These are phyloP conservation scores for Penicillium goetzii DNA, from an alignment of 495 filamentous ascomycete species.

Conservation along the genomic window DNA sequence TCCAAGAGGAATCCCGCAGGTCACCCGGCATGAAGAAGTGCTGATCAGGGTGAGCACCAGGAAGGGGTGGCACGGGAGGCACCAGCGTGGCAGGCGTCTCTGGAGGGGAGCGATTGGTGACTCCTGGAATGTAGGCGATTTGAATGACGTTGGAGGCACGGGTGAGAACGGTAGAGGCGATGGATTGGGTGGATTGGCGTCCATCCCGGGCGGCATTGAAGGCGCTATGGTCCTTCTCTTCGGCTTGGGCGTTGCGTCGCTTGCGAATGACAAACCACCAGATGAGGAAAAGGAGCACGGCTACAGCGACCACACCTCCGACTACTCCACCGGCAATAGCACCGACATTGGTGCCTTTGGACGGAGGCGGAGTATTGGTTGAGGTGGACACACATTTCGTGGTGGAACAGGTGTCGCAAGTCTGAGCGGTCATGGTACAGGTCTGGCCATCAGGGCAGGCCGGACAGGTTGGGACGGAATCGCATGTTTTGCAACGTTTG, in stretches of 20 bases:
- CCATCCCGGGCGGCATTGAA: conserved; percentile 72
- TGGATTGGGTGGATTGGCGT: conserved; percentile 85
- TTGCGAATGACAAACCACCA: conserved; percentile 88
- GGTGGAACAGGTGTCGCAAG: conserved; percentile 61
- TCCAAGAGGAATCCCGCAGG: conserved; percentile 84
- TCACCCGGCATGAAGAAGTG: conserved; percentile 95
- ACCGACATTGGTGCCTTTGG: conserved; percentile 64
- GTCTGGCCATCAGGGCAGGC: conserved; percentile 49
- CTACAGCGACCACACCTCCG: conserved; percentile 72
- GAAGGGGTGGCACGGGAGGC: conserved; percentile 90
- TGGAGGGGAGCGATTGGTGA: conserved; percentile 88
- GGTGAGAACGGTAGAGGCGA: conserved; percentile 93
- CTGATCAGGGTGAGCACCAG: conserved; percentile 74
- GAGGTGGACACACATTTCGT: conserved; percentile 58
- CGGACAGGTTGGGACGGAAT: conserved; percentile 52
- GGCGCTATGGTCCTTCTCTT: conserved; percentile 55
- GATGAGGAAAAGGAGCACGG: conserved; percentile 72
- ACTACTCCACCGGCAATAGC: conserved; percentile 86
- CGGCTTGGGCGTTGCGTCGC: conserved; percentile 61
- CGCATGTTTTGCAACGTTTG: conserved; percentile 52
- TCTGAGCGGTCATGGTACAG: conserved; percentile 59
- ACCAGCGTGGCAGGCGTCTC: conserved; percentile 81
- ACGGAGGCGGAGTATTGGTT: conserved; percentile 27
- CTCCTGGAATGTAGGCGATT: conserved; percentile 97
- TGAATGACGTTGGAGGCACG: conserved; percentile 98